phyloP scores from a whole-genome alignment of 768 basidiomycete genomes.

The Rhizopogon roseolus region DNA sequence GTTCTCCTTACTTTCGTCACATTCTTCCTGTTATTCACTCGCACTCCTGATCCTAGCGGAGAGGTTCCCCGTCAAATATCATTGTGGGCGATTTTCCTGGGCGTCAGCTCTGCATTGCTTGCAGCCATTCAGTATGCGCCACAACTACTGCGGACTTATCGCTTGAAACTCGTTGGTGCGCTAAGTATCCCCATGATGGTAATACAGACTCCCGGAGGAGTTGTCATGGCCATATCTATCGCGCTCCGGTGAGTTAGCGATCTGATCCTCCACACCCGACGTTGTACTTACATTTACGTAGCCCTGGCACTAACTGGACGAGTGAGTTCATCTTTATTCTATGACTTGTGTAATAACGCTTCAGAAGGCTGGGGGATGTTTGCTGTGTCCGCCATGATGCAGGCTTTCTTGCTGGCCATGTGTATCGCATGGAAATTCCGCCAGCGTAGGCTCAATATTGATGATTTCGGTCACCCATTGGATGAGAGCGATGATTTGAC shows the following conservation, averaged over 20 bases:
- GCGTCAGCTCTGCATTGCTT: conserved; percentile 72
- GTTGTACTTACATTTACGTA: conserved; percentile 14
- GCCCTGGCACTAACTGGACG: conserved; percentile 83
- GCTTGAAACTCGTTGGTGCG: conserved; percentile 79
- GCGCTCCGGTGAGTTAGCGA: conserved; percentile 48
- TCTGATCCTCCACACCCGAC: neutral
- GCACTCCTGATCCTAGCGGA: conserved; percentile 29
- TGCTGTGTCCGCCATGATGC: conserved; percentile 79
- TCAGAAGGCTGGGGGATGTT: conserved; percentile 74
- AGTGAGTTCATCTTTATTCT: conserved; percentile 39
- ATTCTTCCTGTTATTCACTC: conserved; percentile 51
- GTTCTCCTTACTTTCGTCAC: conserved; percentile 56
- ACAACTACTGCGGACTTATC: conserved; percentile 79
- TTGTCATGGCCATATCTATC: conserved; percentile 83
- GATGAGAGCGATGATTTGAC: neutral
- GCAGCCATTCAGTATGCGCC: conserved; percentile 86
- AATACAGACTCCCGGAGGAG: conserved; percentile 87
- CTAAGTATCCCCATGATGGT: conserved; percentile 95
- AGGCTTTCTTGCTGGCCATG: conserved; percentile 75
- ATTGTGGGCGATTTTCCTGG: conserved; percentile 84
- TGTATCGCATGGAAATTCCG: conserved; percentile 83
- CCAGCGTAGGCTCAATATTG: conserved; percentile 68
- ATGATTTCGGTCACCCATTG: conserved; percentile 81
- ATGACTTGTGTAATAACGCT: neutral
- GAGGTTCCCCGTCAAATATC: conserved; percentile 32